Evolutionary conservation across 768 basidiomycete species (phyloP), one percentile per base, ranked within the genome.

Genomic region (Boletellus ananas): DNA sequence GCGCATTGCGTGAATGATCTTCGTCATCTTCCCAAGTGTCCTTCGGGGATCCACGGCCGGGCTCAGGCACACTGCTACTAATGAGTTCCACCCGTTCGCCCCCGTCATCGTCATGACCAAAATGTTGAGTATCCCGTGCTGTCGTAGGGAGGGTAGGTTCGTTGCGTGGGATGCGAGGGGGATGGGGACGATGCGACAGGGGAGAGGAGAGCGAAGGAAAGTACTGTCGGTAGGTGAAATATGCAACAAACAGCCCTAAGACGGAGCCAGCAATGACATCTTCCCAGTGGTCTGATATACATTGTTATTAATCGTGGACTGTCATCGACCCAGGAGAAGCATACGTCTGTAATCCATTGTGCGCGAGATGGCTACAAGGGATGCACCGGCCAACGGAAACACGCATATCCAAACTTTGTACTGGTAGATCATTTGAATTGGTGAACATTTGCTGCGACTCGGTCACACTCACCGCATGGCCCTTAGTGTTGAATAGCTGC

Each of bases 311-410:
- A 43, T 43, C 18, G 53, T 51, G 12, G 34, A 36, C 5, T 41
- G 48, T 34, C 61, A 44, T 47, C 58, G 53, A 14, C 21, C 16
- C 8, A n/a, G 27, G 31, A 13, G 13, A 44, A 45, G 8, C 48
- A 18, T 60, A 90, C 87, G 92, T 50, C 93, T 79, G 58, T 87
- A 86, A 68, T 95, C 94, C 88, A 94, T 94, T 3, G 90, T 94
- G 17, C 94, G 82, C 6, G 85, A 87, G 45, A 94, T 83, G 3
- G 89, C 89, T 9, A 91, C 85, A 4, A 91, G 71, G 11, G 83
- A 74, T 2, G 92, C 94, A 9, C 78, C 93, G 29, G 82, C 69
- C 40, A 95, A 77, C 2, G 95, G 96, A 0, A 80, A 66, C 0
- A 94, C 59, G 0, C 87, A 76, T 36, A 94, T 66, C 94, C 94